Conservation (phyloP, 1,284 basidiomycete genomes). For the Heterobasidion parviporum region DNA sequence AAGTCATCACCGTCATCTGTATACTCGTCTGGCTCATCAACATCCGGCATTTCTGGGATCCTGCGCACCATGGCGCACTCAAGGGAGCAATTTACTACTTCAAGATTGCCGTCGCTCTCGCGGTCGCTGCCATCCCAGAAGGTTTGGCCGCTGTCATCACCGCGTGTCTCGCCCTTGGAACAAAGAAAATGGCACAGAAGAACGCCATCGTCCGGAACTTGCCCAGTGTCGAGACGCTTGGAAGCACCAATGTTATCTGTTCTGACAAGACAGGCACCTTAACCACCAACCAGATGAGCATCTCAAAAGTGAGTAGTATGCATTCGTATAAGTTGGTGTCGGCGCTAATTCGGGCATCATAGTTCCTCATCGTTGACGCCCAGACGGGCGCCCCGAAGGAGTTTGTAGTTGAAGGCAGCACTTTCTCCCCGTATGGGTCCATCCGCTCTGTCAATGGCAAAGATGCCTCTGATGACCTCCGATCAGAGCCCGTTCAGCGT, state of each 20-base stretch:
- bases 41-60: slow-evolving; percentile 88
- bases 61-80: slow-evolving; percentile 79
- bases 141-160: slow-evolving; percentile 95
- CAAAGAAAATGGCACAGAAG: slow-evolving; percentile 97
- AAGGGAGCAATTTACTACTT: slow-evolving; percentile 96
- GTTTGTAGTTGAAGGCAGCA: slow-evolving; percentile 82
- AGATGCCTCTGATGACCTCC: slow-evolving; percentile 45
- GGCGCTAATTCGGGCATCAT: slow-evolving; percentile 7
- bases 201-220: slow-evolving; percentile 94
- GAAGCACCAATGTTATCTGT: slow-evolving; percentile 95
- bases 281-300: slow-evolving; percentile 95
- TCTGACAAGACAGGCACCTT: slow-evolving; percentile 96
- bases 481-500: slow-evolving; percentile 69
- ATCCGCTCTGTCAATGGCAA: slow-evolving; percentile 63
- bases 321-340: background rate
- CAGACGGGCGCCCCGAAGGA: slow-evolving; percentile 49
- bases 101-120: slow-evolving; percentile 95
- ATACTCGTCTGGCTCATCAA: slow-evolving; percentile 95
- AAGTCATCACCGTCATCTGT: slow-evolving; percentile 93
- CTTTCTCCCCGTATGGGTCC: slow-evolving; percentile 77
- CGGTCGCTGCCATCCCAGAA: slow-evolving; percentile 94
- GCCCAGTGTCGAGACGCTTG: slow-evolving; percentile 93
- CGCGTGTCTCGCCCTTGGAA: slow-evolving; percentile 91
- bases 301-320: slow-evolving; percentile 56
- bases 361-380: slow-evolving; percentile 73